Percentiles rank a stretch among this genome's conserved stretches.
phyloP scores from a whole-genome alignment of 1,139 yeast genomes.

The Yamadazyma trypodendri region DNA sequence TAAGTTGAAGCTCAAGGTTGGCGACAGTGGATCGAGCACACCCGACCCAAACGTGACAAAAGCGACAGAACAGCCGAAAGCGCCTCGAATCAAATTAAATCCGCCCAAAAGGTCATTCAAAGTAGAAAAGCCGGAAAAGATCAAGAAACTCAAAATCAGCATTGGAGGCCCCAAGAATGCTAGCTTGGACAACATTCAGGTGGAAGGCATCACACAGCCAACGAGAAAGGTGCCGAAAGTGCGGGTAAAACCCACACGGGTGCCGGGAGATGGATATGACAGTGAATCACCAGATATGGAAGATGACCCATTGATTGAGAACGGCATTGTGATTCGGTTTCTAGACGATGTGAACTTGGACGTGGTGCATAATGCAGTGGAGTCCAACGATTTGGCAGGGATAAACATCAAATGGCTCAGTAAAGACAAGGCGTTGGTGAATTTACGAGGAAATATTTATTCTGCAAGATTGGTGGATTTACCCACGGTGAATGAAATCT shows the following conservation, averaged over 20 bases:
- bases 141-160: slow-evolving; percentile 23
- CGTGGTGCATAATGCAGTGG: slow-evolving; percentile 74
- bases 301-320: slow-evolving; percentile 90
- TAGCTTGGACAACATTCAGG: slow-evolving; percentile 12
- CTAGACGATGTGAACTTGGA: slow-evolving; percentile 78
- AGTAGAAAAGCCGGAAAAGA: slow-evolving; percentile 18
- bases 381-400: slow-evolving; percentile 74
- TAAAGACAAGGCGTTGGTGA: slow-evolving; percentile 69
- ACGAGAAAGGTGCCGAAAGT: slow-evolving; percentile 54
- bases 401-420: slow-evolving; percentile 81
- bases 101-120: slow-evolving; percentile 24
- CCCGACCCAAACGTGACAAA: background rate
- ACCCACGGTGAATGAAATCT: slow-evolving; percentile 86
- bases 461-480: slow-evolving; percentile 86
- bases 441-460: slow-evolving; percentile 55
- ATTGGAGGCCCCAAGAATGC: slow-evolving; percentile 18
- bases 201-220: slow-evolving; percentile 14
- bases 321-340: slow-evolving; percentile 78
- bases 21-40: slow-evolving; percentile 14
- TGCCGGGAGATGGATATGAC: slow-evolving; percentile 95
- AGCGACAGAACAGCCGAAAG: background rate
- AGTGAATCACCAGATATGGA: slow-evolving; percentile 96
- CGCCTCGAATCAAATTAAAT: slow-evolving; percentile 12
- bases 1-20: slow-evolving; percentile 26
- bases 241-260: slow-evolving; percentile 76